These are phyloP conservation scores for Allium fistulosum DNA, from an alignment of 106 monocot genomes.

Conservation along the genomic window DNA sequence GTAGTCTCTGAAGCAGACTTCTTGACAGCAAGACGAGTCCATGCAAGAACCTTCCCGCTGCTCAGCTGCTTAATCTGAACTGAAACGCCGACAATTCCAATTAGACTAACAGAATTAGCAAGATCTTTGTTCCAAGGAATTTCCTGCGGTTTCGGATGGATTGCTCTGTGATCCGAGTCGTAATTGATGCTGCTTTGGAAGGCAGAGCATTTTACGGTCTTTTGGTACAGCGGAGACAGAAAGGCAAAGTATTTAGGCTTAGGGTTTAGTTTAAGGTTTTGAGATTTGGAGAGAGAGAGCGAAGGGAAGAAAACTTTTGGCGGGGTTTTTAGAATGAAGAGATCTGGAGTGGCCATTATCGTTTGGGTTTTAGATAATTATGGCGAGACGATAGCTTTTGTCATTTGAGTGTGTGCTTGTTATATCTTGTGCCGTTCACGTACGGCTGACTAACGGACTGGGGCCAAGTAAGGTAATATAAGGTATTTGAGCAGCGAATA, in stretches of 20 bases:
- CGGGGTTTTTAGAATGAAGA: slow-evolving; percentile 2
- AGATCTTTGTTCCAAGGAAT: slow-evolving; percentile 66
- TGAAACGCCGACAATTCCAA: slow-evolving; percentile 50
- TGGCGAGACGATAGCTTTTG: no score
- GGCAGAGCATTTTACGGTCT: background rate
- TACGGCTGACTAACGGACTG: no score
- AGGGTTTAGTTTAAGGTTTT: slow-evolving; percentile 1
- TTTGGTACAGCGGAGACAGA: background rate
- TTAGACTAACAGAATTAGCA: slow-evolving; percentile 59
- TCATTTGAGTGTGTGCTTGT: no score
- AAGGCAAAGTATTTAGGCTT: background rate
- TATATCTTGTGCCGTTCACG: no score
- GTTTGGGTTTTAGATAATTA: background rate
- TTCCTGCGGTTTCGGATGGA: slow-evolving; percentile 34
- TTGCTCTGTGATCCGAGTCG: slow-evolving; percentile 16
- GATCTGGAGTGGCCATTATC: slow-evolving; percentile 5
- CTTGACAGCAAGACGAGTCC: slow-evolving; percentile 68
- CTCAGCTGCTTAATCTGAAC: slow-evolving; percentile 69
- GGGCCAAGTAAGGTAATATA: no score
- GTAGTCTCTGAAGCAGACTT: slow-evolving; percentile 58
- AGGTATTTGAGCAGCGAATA: no score
- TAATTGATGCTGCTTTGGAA: slow-evolving; percentile 1
- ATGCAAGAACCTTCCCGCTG: slow-evolving; percentile 66
- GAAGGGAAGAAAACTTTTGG: background rate
- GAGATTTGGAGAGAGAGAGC: background rate